Percentiles rank a stretch among this genome's conserved stretches.
phyloP scores from a whole-genome alignment of 495 filamentous ascomycete species.

The Neurospora sp. region DNA sequence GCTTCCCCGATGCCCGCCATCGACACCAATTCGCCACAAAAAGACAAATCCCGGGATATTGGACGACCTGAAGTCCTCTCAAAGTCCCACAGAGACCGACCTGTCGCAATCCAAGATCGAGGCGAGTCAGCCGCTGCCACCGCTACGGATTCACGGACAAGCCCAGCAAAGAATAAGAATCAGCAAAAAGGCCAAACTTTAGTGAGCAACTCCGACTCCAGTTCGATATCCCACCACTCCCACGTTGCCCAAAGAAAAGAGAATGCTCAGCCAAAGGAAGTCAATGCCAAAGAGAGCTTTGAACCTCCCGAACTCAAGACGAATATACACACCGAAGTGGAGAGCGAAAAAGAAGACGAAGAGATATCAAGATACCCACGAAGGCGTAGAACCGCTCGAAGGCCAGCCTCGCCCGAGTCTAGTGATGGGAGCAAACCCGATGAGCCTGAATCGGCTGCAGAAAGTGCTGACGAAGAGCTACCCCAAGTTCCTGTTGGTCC shows the following conservation, averaged over 20 bases:
- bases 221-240: neutral
- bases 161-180: neutral
- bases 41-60: neutral
- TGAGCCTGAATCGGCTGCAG: neutral
- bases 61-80: neutral
- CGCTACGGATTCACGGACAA: neutral
- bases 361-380: neutral
- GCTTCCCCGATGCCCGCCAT: neutral
- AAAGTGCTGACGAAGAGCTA: constrained; percentile 8
- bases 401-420: neutral
- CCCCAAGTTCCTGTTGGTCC: constrained; percentile 14
- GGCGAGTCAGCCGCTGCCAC: neutral
- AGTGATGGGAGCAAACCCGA: neutral
- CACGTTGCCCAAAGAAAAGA: neutral
- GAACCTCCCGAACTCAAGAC: neutral
- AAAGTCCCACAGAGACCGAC: neutral
- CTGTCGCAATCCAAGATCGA: neutral
- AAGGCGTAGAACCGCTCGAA: neutral
- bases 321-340: neutral
- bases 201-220: neutral
- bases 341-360: neutral
- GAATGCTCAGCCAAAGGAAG: neutral
- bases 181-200: neutral
- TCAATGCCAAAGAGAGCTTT: neutral
- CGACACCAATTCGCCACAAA: neutral